Percentiles rank a stretch among this genome's conserved stretches.
phyloP scores from a whole-genome alignment of 352 stramenopile genomes.

The Phytopythium ostracodes region DNA sequence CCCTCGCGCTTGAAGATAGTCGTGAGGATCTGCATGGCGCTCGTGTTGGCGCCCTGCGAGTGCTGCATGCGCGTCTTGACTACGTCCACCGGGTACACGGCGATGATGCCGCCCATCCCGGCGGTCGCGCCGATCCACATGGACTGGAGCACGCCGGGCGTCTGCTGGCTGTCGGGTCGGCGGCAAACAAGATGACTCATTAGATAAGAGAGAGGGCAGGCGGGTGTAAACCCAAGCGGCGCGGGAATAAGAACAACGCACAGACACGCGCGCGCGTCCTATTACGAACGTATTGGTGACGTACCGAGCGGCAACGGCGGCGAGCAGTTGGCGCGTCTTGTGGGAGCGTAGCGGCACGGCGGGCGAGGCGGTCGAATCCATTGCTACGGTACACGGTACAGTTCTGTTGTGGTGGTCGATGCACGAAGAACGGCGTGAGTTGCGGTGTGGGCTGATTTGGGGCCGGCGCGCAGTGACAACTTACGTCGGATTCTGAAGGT shows the following conservation, averaged over 20 bases:
- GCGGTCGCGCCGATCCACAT: slow-evolving; percentile 79
- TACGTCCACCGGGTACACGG: slow-evolving; percentile 79
- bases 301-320: slow-evolving; percentile 10
- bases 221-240: no score
- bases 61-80: slow-evolving; percentile 87
- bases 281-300: background rate
- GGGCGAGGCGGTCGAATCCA: slow-evolving; percentile 28
- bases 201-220: background rate
- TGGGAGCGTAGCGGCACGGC: slow-evolving; percentile 18
- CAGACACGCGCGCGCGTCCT: no score
- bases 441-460: background rate
- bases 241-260: no score
- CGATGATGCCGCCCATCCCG: slow-evolving; percentile 78
- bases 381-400: slow-evolving; percentile 4
- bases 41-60: slow-evolving; percentile 38
- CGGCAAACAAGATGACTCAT: background rate
- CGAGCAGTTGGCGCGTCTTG: slow-evolving; percentile 32
- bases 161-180: slow-evolving; percentile 15
- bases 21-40: slow-evolving; percentile 49
- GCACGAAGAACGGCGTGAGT: no score
- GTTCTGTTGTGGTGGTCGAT: no score
- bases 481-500: slow-evolving; percentile 1
- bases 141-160: slow-evolving; percentile 63
- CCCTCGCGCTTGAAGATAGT: slow-evolving; percentile 60
- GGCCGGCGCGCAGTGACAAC: background rate